Evolutionary conservation across 2,329 filamentous ascomycete genomes (phyloP).

Genomic region (Nothophaeocryptopus gaeumannii): DNA sequence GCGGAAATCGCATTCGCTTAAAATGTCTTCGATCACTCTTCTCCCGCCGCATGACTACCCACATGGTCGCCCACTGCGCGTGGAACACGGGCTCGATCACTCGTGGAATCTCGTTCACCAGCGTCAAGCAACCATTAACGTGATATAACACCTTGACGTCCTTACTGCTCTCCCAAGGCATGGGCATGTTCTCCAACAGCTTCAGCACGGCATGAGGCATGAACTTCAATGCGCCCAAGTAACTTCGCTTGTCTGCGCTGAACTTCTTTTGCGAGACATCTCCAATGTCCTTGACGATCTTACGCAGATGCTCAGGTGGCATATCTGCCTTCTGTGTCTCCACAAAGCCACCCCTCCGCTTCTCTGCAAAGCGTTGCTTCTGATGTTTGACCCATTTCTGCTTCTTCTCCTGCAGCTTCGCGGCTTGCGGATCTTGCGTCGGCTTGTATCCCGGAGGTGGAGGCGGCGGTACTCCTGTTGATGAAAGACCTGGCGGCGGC

Average conservation of each 20-base stretch:
- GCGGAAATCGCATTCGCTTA: slow-evolving; percentile 98
- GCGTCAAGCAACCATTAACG: slow-evolving; percentile 92
- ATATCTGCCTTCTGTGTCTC: slow-evolving; percentile 98
- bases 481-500: slow-evolving; percentile 49
- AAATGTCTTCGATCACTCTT: slow-evolving; percentile 95
- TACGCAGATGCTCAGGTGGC: slow-evolving; percentile 95
- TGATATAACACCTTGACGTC: slow-evolving; percentile 99
- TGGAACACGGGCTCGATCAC: slow-evolving; percentile 98
- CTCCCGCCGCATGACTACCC: slow-evolving; percentile 95
- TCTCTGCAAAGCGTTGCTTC: slow-evolving; percentile 92
- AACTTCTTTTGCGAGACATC: slow-evolving; percentile 99
- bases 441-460: slow-evolving; percentile 84
- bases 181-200: slow-evolving; percentile 97
- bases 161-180: slow-evolving; percentile 96
- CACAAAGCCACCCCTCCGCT: slow-evolving; percentile 92
- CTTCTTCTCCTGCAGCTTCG: slow-evolving; percentile 98
- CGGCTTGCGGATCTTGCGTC: slow-evolving; percentile 74
- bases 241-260: slow-evolving; percentile 96
- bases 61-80: slow-evolving; percentile 99
- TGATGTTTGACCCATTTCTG: slow-evolving; percentile 95
- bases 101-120: slow-evolving; percentile 93
- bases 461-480: slow-evolving; percentile 49
- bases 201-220: slow-evolving; percentile 99
- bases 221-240: slow-evolving; percentile 94
- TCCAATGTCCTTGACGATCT: slow-evolving; percentile 97